Percentiles rank a stretch among this genome's conserved stretches.
Conservation (phyloP, 768 basidiomycete species). For the Boletus rex-veris region DNA sequence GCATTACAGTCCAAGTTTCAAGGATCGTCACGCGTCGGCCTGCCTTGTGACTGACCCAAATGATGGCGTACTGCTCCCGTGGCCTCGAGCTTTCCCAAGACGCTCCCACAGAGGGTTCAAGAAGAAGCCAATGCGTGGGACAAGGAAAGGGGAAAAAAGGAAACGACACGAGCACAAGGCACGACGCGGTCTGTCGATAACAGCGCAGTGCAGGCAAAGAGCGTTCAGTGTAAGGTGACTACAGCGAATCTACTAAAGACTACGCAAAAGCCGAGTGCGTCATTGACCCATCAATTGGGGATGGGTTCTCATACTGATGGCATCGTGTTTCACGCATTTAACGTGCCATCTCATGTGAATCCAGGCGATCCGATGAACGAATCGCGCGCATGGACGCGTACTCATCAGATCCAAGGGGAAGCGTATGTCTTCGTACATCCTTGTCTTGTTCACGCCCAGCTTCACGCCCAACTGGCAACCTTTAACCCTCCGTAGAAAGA, state of each 20-base stretch:
- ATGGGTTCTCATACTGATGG: background rate
- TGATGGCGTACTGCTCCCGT: too few species aligned
- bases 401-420: slow-evolving; percentile 13
- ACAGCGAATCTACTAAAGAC: slow-evolving; percentile 9
- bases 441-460: background rate
- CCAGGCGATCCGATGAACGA: slow-evolving; percentile 2
- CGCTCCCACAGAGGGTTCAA: slow-evolving; percentile 20
- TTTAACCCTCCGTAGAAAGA: too few species aligned
- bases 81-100: slow-evolving; percentile 11
- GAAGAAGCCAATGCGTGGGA: background rate
- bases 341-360: background rate
- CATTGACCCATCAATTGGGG: background rate
- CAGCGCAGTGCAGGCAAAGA: too few species aligned
- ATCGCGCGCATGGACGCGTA: slow-evolving; percentile 14
- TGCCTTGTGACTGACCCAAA: too few species aligned
- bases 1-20: too few species aligned
- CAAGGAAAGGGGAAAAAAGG: slow-evolving; percentile 1
- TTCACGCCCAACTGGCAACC: too few species aligned
- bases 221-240: slow-evolving; percentile 7
- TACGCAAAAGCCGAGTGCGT: slow-evolving; percentile 24
- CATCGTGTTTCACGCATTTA: background rate
- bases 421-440: slow-evolving; percentile 5
- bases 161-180: background rate
- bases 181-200: background rate
- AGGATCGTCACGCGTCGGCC: too few species aligned